Conservation (phyloP, 306 rosid genomes). For the Prunus davidiana region DNA sequence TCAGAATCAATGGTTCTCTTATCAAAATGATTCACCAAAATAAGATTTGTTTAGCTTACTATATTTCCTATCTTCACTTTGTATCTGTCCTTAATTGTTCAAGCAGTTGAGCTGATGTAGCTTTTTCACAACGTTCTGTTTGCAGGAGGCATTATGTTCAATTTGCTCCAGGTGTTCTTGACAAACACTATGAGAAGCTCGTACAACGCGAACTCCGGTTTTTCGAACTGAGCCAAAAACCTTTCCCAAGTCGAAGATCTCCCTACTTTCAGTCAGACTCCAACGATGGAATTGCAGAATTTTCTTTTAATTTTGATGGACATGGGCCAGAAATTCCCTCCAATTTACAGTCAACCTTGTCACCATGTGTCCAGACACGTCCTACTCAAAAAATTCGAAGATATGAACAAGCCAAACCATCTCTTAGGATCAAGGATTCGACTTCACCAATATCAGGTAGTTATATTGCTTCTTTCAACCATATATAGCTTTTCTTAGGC, state of each 20-base stretch:
- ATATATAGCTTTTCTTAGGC: not conserved
- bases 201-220: constrained; percentile 33
- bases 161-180: constrained; percentile 46
- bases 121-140: not conserved
- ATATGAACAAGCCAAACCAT: constrained; percentile 11
- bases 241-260: constrained; percentile 32
- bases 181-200: constrained; percentile 35
- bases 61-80: not conserved
- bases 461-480: not conserved
- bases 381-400: constrained; percentile 6
- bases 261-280: constrained; percentile 33
- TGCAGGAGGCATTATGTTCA: constrained; percentile 38
- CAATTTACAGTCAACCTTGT: not conserved
- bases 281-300: constrained; percentile 5
- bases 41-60: not conserved
- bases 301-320: not conserved
- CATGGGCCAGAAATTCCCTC: constrained; percentile 2
- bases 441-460: constrained; percentile 30
- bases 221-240: constrained; percentile 26
- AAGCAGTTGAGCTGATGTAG: not conserved
- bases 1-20: too few relatives aligned
- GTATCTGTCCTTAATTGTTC: not conserved
- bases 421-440: constrained; percentile 1
- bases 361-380: not conserved
- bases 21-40: too few relatives aligned